Evolutionary conservation across 2,329 filamentous ascomycete genomes (phyloP).

Genomic region (Aureobasidium sp.): DNA sequence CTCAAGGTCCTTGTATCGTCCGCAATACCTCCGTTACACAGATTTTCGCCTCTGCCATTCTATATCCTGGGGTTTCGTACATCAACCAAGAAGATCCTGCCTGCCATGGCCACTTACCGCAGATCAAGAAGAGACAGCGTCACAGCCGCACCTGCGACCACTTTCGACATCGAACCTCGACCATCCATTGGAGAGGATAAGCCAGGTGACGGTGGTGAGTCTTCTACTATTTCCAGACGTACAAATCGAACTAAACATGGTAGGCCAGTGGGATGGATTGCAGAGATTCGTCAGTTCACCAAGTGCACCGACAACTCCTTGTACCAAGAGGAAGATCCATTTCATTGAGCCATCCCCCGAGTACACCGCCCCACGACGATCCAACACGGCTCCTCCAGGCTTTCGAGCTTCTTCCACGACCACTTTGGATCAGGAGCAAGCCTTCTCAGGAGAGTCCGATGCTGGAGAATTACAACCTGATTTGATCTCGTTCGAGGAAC

Average conservation of each 20-base stretch:
- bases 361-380: constrained; percentile 6
- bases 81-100: background rate
- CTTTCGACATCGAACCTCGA: background rate
- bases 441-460: background rate
- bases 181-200: background rate
- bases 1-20: background rate
- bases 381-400: constrained; percentile 1
- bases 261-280: background rate
- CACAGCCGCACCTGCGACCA: background rate
- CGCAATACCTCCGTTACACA: background rate
- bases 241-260: background rate
- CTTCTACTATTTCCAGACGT: too few relatives aligned
- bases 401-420: background rate
- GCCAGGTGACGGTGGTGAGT: background rate
- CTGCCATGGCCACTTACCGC: background rate
- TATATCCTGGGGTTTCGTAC: background rate
- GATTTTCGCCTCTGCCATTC: background rate
- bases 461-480: background rate
- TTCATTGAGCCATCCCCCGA: constrained; percentile 14
- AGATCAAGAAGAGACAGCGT: background rate
- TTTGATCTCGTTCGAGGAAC: constrained; percentile 1
- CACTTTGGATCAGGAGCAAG: background rate
- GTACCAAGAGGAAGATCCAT: constrained; percentile 14
- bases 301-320: constrained; percentile 3
- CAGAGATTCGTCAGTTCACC: background rate